Evolutionary conservation across 192 early-diverging fungal species (phyloP), one percentile per base, ranked within the genome.

Genomic region (Podila clonocystis): DNA sequence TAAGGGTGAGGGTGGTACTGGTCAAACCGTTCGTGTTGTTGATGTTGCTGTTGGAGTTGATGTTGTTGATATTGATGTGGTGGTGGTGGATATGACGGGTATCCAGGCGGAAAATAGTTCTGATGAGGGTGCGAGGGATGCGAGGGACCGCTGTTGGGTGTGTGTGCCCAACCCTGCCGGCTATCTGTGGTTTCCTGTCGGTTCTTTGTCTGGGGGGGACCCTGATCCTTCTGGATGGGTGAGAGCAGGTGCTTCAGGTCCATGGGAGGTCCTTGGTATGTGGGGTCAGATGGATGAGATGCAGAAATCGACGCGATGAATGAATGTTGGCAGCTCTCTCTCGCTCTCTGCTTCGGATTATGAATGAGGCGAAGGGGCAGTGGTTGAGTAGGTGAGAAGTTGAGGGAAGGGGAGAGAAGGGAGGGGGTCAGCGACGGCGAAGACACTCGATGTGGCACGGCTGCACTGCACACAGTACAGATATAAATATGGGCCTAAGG

Each of bases 171-270:
- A 12, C 59, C 34, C 9, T 19, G 70, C 45, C 41, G 63, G 36
- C 45, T 62, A 5, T 80, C 62, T 9, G 70, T 38, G 64, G 77
- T 67, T 62, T 80, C 64, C 30, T 69, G 65, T 50, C 61, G 62
- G 62, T 19, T 24, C 34, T 48, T 50, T 45, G 29, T 49, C 55
- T 63, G 50, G n/a, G 61, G 28, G 12, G 50, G 58, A 36, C 64
- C 77, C n/a, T 70, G 66, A 34, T 80, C 77, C 71, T 80, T 80
- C 48, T 80, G 77, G 22, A 57, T 61, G 12, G 77, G 77, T 19
- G 77, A 80, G 26, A 80, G 62, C 41, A 80, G 34, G 34, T 72
- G 62, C 67, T 80, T 80, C 66, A 80, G 62, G 77, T 80, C 77
- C 77, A 80, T 80, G 50, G 58, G 28, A 28, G 20, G 59, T 22